Conservation (phyloP, 345 rosid genomes). For the Euphorbia pulcherrima region DNA sequence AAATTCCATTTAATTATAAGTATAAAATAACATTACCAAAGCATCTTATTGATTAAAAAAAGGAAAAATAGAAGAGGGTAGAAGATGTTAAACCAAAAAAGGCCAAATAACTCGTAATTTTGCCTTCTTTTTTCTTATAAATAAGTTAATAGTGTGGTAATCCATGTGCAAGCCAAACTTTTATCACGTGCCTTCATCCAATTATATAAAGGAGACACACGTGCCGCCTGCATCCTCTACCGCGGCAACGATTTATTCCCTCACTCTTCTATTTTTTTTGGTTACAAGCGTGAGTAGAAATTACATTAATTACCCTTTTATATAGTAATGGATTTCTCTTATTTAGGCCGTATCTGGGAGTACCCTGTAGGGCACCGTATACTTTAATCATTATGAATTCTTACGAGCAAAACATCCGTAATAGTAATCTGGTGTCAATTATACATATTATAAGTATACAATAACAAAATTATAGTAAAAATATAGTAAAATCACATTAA, state of each 20-base stretch:
- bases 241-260: slow-evolving; percentile 21
- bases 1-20: too few relatives aligned
- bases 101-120: too few relatives aligned
- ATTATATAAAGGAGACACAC: slow-evolving; percentile 43
- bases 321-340: background rate
- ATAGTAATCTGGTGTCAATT: too few relatives aligned
- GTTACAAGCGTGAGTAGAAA: background rate
- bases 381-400: too few relatives aligned
- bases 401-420: too few relatives aligned
- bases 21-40: too few relatives aligned
- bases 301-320: background rate
- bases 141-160: background rate
- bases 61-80: too few relatives aligned
- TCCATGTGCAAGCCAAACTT: slow-evolving; percentile 33
- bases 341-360: background rate
- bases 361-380: background rate
- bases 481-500: too few relatives aligned
- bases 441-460: too few relatives aligned
- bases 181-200: slow-evolving; percentile 45
- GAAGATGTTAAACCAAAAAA: background rate
- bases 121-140: background rate
- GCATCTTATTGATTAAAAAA: too few relatives aligned
- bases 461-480: too few relatives aligned
- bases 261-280: background rate
- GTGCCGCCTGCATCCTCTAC: slow-evolving; percentile 48